Evolutionary conservation across 2,329 filamentous ascomycete species (phyloP), one percentile per base, ranked within the genome.

Genomic region (Penicillium sp.): DNA sequence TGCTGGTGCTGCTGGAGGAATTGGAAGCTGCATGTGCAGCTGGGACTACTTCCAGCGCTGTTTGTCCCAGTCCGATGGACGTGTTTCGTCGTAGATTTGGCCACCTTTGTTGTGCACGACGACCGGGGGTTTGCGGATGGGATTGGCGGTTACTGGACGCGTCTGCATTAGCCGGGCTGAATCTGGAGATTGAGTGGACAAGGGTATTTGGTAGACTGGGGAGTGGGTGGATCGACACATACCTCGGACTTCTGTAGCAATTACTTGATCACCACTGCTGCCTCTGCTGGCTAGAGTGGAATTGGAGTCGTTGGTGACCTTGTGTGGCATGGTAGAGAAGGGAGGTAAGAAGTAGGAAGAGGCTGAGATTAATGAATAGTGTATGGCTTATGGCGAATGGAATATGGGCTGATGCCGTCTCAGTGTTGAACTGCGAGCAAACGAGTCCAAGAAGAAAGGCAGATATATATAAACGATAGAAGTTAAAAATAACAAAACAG

Each of bases 41-140:
- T n/a, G 14, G 43, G 53, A 58, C 60, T 70, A 73, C 59, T 73
- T 73, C 70, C 70, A 73, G 55, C 70, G 69, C 60, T 73, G 70
- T 60, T 72, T 72, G 58, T 73, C 70, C 70, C 70, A 73, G 57
- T 72, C 70, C 4, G 69, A 71, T 1, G 70, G 69, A 55, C 70
- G 62, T 22, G 70, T 72, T 54, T 73, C 69, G 54, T 73, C 70
- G 58, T 70, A 73, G 53, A 67, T 70, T 51, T 68, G 70, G 44
- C 70, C 70, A 49, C 70, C 69, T 59, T 69, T 66, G 59, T 73
- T 73, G 43, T 73, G 70, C 43, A 73, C 53, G 42, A 73, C 55
- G 18, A 73, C 70, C 40, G 68, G 67, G 40, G 69, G 67, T 62
- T 70, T 70, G 59, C 68, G 67, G 53, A 63, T 59, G 53, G 69